Evolutionary conservation across 192 early-diverging fungal genomes (phyloP).

Genomic region (Linnemannia hyalina): DNA sequence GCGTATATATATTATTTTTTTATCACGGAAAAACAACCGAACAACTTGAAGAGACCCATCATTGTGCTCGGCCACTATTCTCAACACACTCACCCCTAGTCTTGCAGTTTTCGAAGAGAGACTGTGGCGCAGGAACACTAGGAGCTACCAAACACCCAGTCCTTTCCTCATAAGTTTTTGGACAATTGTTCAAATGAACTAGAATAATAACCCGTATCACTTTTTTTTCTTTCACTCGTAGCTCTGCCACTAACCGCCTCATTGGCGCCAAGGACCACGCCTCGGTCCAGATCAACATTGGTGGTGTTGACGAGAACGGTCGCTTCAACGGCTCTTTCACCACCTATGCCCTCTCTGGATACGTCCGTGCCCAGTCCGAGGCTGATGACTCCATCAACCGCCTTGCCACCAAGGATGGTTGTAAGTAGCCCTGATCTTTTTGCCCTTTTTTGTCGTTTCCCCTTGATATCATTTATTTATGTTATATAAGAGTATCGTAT

Average conservation of each 20-base stretch:
- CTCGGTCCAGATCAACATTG: conserved; percentile 97
- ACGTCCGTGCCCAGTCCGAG: conserved; percentile 91
- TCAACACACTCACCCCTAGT: too few relatives aligned
- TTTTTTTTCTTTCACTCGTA: conserved; percentile 16
- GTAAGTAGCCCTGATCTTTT: conserved; percentile 47
- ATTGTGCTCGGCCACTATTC: too few relatives aligned
- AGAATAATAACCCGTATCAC: not conserved
- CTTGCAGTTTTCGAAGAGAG: too few relatives aligned
- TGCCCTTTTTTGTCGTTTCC: not conserved
- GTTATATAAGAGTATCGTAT: not conserved
- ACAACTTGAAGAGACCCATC: too few relatives aligned
- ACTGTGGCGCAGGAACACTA: too few relatives aligned
- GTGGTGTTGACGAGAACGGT: conserved; percentile 90
- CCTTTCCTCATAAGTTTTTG: too few relatives aligned
- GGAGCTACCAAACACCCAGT: too few relatives aligned
- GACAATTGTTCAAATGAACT: not conserved
- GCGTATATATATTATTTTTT: not conserved
- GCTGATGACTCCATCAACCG: conserved; percentile 98
- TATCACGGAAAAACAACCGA: not conserved
- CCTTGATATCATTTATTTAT: not conserved
- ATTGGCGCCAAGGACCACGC: conserved; percentile 99
- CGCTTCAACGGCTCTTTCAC: conserved; percentile 78
- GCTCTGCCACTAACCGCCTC: conserved; percentile 98
- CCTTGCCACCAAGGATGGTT: conserved; percentile 82
- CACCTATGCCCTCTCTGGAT: conserved; percentile 94